Conservation (phyloP, 257 asterid genomes). For the Handroanthus guayacan region DNA sequence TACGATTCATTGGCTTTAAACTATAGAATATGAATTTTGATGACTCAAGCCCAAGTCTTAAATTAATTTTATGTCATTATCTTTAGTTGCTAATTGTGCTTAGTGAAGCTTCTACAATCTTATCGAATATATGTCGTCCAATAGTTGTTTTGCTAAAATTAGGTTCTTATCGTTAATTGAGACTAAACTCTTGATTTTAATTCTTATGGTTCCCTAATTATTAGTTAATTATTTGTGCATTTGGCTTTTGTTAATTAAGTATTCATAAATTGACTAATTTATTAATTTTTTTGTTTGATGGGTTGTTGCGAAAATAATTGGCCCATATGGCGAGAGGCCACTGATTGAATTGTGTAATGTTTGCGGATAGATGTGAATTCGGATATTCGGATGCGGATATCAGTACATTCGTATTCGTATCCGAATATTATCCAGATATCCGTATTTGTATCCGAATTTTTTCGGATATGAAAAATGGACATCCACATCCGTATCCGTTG, state of each 20-base stretch:
- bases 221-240: slow-evolving; percentile 2
- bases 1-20: slow-evolving; percentile 1
- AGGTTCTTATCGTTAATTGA: slow-evolving; percentile 3
- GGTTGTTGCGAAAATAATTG: slow-evolving; percentile 16
- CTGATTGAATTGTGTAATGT: background rate
- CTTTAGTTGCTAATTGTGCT: background rate
- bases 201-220: slow-evolving; percentile 15
- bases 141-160: slow-evolving; percentile 25
- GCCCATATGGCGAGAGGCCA: slow-evolving; percentile 36
- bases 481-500: no score
- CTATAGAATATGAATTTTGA: background rate
- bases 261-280: background rate
- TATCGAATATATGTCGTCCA: slow-evolving; percentile 41
- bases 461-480: no score
- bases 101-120: slow-evolving; percentile 28
- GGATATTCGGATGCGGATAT: no score
- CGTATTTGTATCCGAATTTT: no score
- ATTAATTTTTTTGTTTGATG: background rate
- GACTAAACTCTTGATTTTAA: background rate
- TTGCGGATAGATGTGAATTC: background rate
- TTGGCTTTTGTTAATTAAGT: background rate
- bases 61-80: slow-evolving; percentile 32
- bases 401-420: no score
- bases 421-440: no score
- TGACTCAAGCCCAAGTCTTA: slow-evolving; percentile 36